Conservation (phyloP, 23 red algal genomes). For the Pyropia yezoensis region DNA sequence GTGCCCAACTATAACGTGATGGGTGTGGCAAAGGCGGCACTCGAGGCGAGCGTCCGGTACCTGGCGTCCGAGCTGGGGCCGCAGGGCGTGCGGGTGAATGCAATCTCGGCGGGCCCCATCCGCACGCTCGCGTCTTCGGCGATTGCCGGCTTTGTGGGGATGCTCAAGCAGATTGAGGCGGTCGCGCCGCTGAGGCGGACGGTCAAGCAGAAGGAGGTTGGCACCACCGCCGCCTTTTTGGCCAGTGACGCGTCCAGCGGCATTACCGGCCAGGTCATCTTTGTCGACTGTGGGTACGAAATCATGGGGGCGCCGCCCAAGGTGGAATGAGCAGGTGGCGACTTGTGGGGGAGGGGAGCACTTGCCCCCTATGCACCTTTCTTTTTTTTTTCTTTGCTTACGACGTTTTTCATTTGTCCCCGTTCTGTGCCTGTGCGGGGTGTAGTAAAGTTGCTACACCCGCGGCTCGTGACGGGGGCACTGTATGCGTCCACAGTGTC, state of each 20-base stretch:
- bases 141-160: slow-evolving; percentile 77
- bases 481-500: too few species aligned
- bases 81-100: slow-evolving; percentile 77
- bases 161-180: slow-evolving; percentile 89
- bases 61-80: slow-evolving; percentile 89
- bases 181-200: slow-evolving; percentile 76
- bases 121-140: slow-evolving; percentile 87
- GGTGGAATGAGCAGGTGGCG: not conserved
- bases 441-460: too few species aligned
- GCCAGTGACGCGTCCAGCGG: slow-evolving; percentile 73
- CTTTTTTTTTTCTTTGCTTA: too few species aligned
- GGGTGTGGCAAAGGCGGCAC: slow-evolving; percentile 95
- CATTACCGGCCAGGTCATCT: slow-evolving; percentile 94
- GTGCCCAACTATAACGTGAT: slow-evolving; percentile 99
- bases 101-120: slow-evolving; percentile 83
- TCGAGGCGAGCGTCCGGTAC: slow-evolving; percentile 82
- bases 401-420: too few species aligned
- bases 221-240: slow-evolving; percentile 81
- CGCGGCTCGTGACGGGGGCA: too few species aligned
- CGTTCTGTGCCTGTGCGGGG: too few species aligned
- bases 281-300: slow-evolving; percentile 89
- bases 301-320: slow-evolving; percentile 80
- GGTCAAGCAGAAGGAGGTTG: slow-evolving; percentile 82
- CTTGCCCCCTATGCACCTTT: too few species aligned
- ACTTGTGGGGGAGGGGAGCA: too few species aligned